These are phyloP conservation scores for Bacidia rubella DNA, from an alignment of 495 filamentous ascomycete genomes.

Conservation along the genomic window DNA sequence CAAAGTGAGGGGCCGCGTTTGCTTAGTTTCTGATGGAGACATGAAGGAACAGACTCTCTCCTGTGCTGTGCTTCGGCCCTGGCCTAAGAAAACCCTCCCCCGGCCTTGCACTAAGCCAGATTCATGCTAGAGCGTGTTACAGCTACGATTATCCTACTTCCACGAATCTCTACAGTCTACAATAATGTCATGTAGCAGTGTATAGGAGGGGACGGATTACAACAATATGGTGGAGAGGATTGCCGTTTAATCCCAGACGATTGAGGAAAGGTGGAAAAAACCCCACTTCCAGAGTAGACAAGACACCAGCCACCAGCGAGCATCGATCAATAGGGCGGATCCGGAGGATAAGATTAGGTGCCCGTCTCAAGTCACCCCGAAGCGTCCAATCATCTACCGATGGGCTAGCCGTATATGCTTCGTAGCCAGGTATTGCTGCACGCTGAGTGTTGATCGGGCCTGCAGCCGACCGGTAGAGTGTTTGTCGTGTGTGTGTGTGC, in stretches of 20 bases:
- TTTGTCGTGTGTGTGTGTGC: too few relatives aligned
- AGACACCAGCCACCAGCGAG: neutral
- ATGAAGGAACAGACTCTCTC: neutral
- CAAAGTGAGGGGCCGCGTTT: conserved; percentile 6
- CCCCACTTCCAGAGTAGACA: too few relatives aligned
- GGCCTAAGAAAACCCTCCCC: neutral
- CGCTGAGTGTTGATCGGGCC: neutral
- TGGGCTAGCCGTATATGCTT: neutral
- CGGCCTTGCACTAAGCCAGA: neutral
- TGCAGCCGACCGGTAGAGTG: neutral
- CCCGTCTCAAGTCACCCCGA: neutral
- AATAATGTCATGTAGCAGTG: too few relatives aligned
- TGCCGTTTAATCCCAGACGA: too few relatives aligned
- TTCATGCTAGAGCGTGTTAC: neutral
- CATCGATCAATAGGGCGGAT: neutral
- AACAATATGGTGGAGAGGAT: too few relatives aligned
- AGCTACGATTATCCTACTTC: neutral
- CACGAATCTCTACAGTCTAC: neutral
- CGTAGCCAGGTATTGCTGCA: neutral
- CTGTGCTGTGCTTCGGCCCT: neutral
- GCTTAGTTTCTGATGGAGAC: neutral
- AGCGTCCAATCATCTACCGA: neutral
- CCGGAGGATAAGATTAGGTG: neutral
- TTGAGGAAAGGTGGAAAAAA: too few relatives aligned
- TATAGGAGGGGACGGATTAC: too few relatives aligned